Conservation (phyloP, 2,329 filamentous ascomycete species). For the Fusarium xylarioides region DNA sequence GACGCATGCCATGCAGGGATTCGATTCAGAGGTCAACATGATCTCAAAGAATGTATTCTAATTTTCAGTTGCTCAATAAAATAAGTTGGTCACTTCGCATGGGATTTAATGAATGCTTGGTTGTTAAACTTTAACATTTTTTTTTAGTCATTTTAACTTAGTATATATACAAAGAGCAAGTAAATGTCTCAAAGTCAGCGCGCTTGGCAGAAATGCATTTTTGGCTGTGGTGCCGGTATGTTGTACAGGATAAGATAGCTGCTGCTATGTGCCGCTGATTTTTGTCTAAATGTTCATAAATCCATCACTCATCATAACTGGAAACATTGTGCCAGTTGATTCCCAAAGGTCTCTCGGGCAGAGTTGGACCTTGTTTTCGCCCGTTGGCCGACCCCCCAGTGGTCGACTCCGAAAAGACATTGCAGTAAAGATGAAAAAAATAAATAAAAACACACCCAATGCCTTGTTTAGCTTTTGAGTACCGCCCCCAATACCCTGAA, state of each 20-base stretch:
- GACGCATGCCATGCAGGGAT: background rate
- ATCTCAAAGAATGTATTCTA: background rate
- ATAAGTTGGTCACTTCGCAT: background rate
- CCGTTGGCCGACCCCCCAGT: background rate
- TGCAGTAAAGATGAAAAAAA: background rate
- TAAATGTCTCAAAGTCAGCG: slow-evolving; percentile 11
- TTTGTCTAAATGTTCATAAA: slow-evolving; percentile 39
- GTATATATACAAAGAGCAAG: slow-evolving; percentile 6
- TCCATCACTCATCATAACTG: slow-evolving; percentile 36
- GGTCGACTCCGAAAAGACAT: background rate
- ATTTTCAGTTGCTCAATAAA: background rate
- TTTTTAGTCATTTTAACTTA: background rate
- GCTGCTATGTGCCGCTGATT: slow-evolving; percentile 25
- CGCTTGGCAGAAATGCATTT: slow-evolving; percentile 17
- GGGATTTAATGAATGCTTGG: background rate
- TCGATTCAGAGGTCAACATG: background rate
- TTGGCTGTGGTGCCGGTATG: slow-evolving; percentile 13
- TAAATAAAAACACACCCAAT: slow-evolving; percentile 20
- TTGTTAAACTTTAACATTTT: background rate
- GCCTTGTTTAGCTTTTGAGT: slow-evolving; percentile 30
- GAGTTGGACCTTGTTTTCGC: background rate
- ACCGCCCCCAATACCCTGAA: slow-evolving; percentile 23
- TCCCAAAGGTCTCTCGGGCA: slow-evolving; percentile 2
- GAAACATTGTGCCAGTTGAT: slow-evolving; percentile 20
- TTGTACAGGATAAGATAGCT: slow-evolving; percentile 34